Base-by-base conservation (phyloP, 2,329 filamentous ascomycete genomes). In the Daldinia sp. region DNA sequence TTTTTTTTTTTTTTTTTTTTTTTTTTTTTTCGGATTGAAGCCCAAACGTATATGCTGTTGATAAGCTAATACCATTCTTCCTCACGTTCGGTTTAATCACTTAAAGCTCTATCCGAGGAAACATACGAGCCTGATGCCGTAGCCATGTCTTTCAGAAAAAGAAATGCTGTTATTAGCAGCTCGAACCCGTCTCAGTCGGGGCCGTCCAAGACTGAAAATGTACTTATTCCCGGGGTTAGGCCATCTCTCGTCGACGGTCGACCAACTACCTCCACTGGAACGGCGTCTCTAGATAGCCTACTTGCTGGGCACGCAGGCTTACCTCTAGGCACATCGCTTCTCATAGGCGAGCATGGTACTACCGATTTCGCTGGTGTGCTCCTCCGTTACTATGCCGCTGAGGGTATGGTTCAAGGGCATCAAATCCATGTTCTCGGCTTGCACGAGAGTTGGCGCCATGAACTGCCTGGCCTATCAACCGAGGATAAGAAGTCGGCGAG, bases 331-430 rank as follows among this genome's bases (percentile, higher is more conserved):
- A 92, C 87, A 15, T 91, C 89, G 0, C 74, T 98, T 0, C 79
- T 99, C 4, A 81, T 97, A 29, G 92, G 94, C 74, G 95, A 99
- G 73, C 90, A 88, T 59, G 94, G 94, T 0, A 97, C 94, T 0
- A 99, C 95, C 0, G 95, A 99, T 76, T 99, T 96, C 79, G 89
- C 92, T 0, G 92, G 94, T 1, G 87, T 92, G 23, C 79, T 98
- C 60, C 78, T 97, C 43, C 86, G 91, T 57, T 97, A 95, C 76
- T 99, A 93, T 78, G 94, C 93, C 0, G 94, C 94, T 0, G 94
- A 99, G 78, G 95, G 95, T 1, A 85, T 98, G 3, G 87, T 96
- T 4, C 95, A 99, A 74, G 93, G 92, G 1, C 95, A 99, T 73
- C 85, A 89, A 59, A 87, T 99, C 51, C 93, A 97, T 77, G 87